A percentile compares a stretch with the other conserved stretches of the same genome.
Conservation (phyloP, 140 eudicot species). For the Cichorium intybus region DNA sequence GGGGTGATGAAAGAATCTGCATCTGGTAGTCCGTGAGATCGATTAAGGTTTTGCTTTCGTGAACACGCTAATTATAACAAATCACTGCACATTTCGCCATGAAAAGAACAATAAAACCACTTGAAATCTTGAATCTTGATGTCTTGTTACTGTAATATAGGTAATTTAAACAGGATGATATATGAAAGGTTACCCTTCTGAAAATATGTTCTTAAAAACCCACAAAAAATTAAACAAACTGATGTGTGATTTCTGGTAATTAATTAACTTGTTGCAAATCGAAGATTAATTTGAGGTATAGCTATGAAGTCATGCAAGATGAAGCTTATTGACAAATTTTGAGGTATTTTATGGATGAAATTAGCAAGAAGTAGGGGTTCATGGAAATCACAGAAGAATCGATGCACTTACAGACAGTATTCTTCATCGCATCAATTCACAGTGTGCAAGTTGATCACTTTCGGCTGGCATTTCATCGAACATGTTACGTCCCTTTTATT, state of each 20-base stretch:
- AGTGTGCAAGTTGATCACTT: neutral
- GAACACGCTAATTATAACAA: neutral
- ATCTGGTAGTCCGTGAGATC: conserved; percentile 4
- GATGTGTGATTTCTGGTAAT: neutral
- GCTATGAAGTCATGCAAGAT: neutral
- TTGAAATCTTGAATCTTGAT: conserved; percentile 7
- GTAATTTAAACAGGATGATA: neutral
- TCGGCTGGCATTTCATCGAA: conserved; percentile 11
- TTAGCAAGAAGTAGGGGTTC: neutral
- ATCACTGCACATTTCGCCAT: conserved; percentile 3
- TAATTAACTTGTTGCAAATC: neutral
- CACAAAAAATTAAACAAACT: too few relatives aligned
- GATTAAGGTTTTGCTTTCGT: neutral
- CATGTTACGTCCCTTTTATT: neutral
- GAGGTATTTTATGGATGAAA: neutral
- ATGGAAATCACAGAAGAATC: neutral
- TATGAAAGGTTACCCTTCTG: neutral
- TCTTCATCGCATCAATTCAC: neutral
- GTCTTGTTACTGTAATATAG: neutral
- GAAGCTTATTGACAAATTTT: neutral
- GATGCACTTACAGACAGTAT: neutral
- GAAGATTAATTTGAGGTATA: neutral
- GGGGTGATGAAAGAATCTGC: conserved; percentile 11
- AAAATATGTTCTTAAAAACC: neutral
- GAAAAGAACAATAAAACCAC: neutral